These are phyloP conservation scores for Acidomyces sp. DNA, from an alignment of 495 filamentous ascomycete species.

Conservation along the genomic window DNA sequence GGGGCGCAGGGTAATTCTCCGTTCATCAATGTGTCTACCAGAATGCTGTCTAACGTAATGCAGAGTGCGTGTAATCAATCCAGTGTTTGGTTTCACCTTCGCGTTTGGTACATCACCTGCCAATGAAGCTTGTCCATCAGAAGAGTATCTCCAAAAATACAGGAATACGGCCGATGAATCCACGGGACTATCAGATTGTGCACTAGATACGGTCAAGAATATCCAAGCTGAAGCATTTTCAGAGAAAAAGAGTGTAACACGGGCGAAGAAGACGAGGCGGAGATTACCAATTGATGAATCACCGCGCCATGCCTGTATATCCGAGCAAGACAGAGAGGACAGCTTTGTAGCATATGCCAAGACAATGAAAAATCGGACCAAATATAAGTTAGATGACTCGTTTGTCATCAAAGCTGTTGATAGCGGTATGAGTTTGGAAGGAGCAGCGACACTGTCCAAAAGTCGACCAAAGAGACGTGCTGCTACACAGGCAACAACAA, in stretches of 20 bases:
- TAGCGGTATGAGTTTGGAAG: background rate
- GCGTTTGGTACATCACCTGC: background rate
- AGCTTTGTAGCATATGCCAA: background rate
- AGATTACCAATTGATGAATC: background rate
- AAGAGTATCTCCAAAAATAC: slow-evolving; percentile 1
- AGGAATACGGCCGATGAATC: background rate
- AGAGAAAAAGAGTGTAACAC: background rate
- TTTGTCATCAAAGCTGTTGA: background rate
- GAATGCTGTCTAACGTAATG: background rate
- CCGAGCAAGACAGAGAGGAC: background rate
- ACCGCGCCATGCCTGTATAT: background rate
- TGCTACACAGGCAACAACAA: background rate
- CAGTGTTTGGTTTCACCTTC: slow-evolving; percentile 40
- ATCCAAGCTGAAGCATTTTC: background rate
- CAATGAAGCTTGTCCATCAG: background rate
- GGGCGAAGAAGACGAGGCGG: background rate
- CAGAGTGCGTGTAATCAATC: slow-evolving; percentile 12
- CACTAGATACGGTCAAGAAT: background rate
- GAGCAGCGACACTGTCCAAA: background rate
- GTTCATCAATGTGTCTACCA: slow-evolving; percentile 14
- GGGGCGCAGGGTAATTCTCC: slow-evolving; percentile 43
- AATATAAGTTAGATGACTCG: background rate
- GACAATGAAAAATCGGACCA: background rate
- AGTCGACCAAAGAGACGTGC: background rate
- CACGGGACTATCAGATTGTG: background rate